phyloP scores from a whole-genome alignment of 257 asterid species.

The Nicotiana tomentosiformis region DNA sequence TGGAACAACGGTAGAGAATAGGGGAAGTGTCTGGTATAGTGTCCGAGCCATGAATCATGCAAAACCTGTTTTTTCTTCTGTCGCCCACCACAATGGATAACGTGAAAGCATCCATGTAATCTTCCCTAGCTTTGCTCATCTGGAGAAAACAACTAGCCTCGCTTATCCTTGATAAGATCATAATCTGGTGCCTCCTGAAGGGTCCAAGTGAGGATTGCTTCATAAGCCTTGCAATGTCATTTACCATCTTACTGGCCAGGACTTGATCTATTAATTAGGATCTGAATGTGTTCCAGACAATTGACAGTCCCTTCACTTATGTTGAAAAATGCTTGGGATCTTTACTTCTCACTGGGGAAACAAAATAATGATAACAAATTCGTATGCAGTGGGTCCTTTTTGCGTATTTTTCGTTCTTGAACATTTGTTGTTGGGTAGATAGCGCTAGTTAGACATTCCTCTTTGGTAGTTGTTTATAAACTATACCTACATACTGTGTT shows the following conservation, averaged over 20 bases:
- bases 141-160: background rate
- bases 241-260: background rate
- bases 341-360: background rate
- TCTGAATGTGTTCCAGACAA: background rate
- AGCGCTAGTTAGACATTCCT: background rate
- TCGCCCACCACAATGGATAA: background rate
- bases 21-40: background rate
- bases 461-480: background rate
- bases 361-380: background rate
- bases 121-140: background rate
- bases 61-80: background rate
- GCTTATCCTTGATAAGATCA: background rate
- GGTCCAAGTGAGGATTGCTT: background rate
- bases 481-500: background rate
- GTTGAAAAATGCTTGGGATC: conserved; percentile 1
- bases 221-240: background rate
- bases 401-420: too few relatives aligned
- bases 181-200: background rate
- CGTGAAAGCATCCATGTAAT: background rate
- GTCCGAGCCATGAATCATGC: background rate
- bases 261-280: background rate
- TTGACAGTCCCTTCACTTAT: background rate
- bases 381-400: background rate
- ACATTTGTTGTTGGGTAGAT: background rate
- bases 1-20: background rate